Evolutionary conservation across 306 rosid genomes (phyloP), one percentile per base, ranked within the genome.

Genomic region (Echinosophora koreensis): DNA sequence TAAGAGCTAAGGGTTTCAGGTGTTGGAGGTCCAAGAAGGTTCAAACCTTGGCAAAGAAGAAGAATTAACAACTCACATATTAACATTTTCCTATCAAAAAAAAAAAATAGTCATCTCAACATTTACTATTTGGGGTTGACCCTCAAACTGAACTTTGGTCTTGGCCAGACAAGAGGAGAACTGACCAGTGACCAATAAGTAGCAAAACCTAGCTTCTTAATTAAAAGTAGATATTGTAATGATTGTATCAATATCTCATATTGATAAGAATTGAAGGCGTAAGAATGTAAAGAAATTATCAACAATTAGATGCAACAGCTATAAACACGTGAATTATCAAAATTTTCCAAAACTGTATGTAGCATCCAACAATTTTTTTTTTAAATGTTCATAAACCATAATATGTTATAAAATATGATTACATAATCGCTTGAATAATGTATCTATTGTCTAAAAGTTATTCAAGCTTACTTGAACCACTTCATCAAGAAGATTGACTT

Each of bases 401-500:
- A 42, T 37, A 34, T 18, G 17, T 38, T 12, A 71, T 22, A 22
- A 22, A 22, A 22, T 22, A 22, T 22, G 22, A 22, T 27, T 8
- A 55, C n/a, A 54, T 71, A 66, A 30, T 32, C 54, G 10, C 12
- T 35, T 77, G 74, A 67, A 28, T 37, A 50, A 28, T 13, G 4
- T 14, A 49, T 80, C 42, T 51, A 81, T 68, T 16, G 49, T 51
- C 70, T 12, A 55, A 41, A 79, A 80, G 49, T 42, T 54, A 50
- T 51, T 8, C 55, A 69, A 79, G 50, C 92, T 77, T 87, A 86
- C 97, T 80, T 92, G 97, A 79, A 89, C 5, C 4, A 89, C 85
- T 81, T 90, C 96, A 41, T 92, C 96, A 17, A 92, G 44, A 78
- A 90, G 78, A 74, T 70, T 74, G 73, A 87, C 88, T 2, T 92